phyloP scores from a whole-genome alignment of 1,284 basidiomycete species.

The Ustilago sp. region DNA sequence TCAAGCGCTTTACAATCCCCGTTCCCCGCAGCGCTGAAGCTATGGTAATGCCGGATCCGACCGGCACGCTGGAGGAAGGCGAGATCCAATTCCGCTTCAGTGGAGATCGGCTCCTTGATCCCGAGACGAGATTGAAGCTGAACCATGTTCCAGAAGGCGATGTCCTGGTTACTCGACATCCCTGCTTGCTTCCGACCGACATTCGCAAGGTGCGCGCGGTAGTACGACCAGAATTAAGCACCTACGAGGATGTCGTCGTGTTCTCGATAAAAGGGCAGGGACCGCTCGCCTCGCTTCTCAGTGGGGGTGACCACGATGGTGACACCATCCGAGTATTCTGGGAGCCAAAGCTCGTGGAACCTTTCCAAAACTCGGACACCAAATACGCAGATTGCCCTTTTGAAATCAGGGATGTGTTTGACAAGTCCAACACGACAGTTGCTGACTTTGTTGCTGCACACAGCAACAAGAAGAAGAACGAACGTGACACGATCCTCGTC shows the following conservation, averaged over 20 bases:
- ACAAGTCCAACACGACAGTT: constrained; percentile 32
- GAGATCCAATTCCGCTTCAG: constrained; percentile 62
- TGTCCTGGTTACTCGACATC: constrained; percentile 59
- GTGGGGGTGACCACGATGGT: constrained; percentile 66
- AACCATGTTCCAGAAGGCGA: constrained; percentile 48
- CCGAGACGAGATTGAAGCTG: constrained; percentile 26
- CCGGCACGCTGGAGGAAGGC: constrained; percentile 55
- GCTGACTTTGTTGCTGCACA: constrained; percentile 33
- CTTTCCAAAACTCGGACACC: constrained; percentile 49
- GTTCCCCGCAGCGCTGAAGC: constrained; percentile 38
- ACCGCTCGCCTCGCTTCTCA: constrained; percentile 55
- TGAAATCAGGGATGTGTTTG: constrained; percentile 53
- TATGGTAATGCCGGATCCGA: constrained; percentile 38
- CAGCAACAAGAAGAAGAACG: constrained; percentile 18
- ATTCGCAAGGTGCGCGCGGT: constrained; percentile 60
- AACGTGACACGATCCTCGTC: constrained; percentile 30
- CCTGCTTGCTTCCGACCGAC: constrained; percentile 64
- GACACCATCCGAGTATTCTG: constrained; percentile 60
- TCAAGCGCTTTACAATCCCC: constrained; percentile 35
- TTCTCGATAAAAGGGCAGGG: constrained; percentile 56
- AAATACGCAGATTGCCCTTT: constrained; percentile 55
- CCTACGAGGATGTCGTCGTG: constrained; percentile 59
- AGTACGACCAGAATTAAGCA: constrained; percentile 40
- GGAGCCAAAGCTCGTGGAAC: constrained; percentile 43
- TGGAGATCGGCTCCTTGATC: constrained; percentile 38